Conservation (phyloP, 2,329 filamentous ascomycete genomes). For the Phaeosphaeria sp. region DNA sequence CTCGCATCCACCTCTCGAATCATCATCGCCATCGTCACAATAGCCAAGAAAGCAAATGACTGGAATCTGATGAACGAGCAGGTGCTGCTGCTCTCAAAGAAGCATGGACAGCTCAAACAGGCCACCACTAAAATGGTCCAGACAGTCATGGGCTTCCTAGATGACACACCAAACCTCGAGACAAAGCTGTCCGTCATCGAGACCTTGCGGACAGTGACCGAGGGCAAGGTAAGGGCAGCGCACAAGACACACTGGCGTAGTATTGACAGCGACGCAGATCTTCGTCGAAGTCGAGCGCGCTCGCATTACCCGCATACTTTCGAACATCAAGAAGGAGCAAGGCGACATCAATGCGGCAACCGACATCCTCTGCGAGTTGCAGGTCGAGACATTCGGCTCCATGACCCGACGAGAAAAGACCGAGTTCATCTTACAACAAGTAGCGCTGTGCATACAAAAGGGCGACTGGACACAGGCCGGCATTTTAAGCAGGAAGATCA, state of each 20-base stretch:
- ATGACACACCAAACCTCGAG: constrained; percentile 82
- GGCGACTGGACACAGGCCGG: constrained; percentile 95
- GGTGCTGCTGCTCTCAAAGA: constrained; percentile 94
- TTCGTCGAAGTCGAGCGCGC: constrained; percentile 99
- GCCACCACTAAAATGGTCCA: constrained; percentile 99
- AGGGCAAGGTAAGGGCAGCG: constrained; percentile 75
- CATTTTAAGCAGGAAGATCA: constrained; percentile 95
- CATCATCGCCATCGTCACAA: constrained; percentile 85
- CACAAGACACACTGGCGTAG: not conserved
- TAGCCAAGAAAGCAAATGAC: constrained; percentile 91
- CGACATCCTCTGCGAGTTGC: constrained; percentile 94
- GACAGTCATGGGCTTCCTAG: constrained; percentile 89
- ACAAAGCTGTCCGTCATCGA: constrained; percentile 94
- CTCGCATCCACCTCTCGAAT: constrained; percentile 92
- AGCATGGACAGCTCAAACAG: constrained; percentile 99
- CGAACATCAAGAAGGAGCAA: constrained; percentile 96
- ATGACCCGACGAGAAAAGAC: constrained; percentile 98
- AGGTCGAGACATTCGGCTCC: constrained; percentile 98
- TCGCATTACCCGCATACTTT: constrained; percentile 91
- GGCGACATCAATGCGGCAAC: constrained; percentile 89
- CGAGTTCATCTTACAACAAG: constrained; percentile 96
- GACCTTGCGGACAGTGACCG: constrained; percentile 92
- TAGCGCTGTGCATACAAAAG: constrained; percentile 91
- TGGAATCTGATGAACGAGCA: constrained; percentile 98
- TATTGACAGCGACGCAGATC: constrained; percentile 64